A percentile compares a stretch with the other conserved stretches of the same genome.
These are phyloP conservation scores for Pulveroboletus sp. DNA, from an alignment of 768 basidiomycete species.

Conservation along the genomic window DNA sequence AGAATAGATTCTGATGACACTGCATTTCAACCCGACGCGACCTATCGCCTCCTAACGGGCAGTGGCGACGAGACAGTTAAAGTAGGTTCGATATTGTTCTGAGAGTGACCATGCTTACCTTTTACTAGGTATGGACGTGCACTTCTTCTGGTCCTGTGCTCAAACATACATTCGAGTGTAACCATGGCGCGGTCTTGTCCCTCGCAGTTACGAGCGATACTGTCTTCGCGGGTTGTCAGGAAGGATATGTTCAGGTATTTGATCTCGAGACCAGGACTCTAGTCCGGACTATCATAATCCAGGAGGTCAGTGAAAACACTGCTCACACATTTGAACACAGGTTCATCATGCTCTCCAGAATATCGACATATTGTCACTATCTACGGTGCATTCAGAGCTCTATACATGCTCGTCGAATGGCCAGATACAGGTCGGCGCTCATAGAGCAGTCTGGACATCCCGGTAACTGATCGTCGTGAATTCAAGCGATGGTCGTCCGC, in stretches of 20 bases:
- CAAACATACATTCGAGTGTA: slow-evolving; percentile 64
- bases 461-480: not conserved
- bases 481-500: slow-evolving; percentile 73
- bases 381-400: slow-evolving; percentile 60
- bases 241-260: slow-evolving; percentile 86
- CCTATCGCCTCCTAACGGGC: slow-evolving; percentile 68
- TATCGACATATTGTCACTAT: slow-evolving; percentile 78
- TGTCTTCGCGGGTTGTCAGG: slow-evolving; percentile 90
- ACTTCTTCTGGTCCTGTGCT: slow-evolving; percentile 41
- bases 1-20: slow-evolving; percentile 35
- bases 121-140: slow-evolving; percentile 62
- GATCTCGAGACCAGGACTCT: slow-evolving; percentile 87
- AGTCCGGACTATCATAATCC: slow-evolving; percentile 81
- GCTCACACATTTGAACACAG: not conserved
- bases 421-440: slow-evolving; percentile 54
- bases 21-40: slow-evolving; percentile 17
- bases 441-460: not conserved
- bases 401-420: slow-evolving; percentile 66
- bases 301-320: slow-evolving; percentile 49
- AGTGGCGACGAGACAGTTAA: slow-evolving; percentile 92
- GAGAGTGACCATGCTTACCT: not conserved
- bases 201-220: slow-evolving; percentile 71
- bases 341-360: slow-evolving; percentile 37
- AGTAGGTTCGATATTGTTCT: slow-evolving; percentile 34
- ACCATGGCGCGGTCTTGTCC: slow-evolving; percentile 78